phyloP scores from a whole-genome alignment of 768 basidiomycete genomes.

The Kwoniella sp. region DNA sequence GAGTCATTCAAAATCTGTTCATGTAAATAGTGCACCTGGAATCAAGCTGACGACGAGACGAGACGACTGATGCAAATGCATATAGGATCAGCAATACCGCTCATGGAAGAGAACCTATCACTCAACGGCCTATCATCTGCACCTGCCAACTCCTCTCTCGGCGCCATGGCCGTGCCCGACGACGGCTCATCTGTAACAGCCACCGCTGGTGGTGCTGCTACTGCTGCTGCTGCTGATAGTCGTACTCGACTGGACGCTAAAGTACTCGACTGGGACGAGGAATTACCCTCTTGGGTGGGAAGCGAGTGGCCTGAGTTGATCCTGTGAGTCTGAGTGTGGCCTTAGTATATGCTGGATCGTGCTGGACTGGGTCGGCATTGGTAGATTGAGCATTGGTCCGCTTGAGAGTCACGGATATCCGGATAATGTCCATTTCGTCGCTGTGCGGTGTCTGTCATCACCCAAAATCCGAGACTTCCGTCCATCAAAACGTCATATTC shows the following conservation, averaged over 20 bases:
- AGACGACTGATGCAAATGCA: no score
- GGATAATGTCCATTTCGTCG: no score
- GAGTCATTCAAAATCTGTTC: no score
- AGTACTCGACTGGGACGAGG: conserved; percentile 77
- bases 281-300: conserved; percentile 60
- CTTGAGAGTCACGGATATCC: no score
- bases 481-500: no score
- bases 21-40: conserved; percentile 2
- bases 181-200: no score
- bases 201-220: not conserved
- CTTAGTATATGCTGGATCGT: no score
- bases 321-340: conserved; percentile 65
- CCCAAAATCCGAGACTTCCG: no score
- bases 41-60: no score
- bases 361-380: no score
- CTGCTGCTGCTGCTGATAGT: not conserved
- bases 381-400: no score
- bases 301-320: conserved; percentile 62
- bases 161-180: not conserved
- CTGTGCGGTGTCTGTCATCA: no score
- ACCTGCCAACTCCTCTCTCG: not conserved
- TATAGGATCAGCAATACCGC: conserved; percentile 77
- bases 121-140: conserved; percentile 23
- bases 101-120: conserved; percentile 72
- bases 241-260: conserved; percentile 37